Evolutionary conservation across 108 stramenopile genomes (phyloP).

Genomic region (Asterionellopsis glacialis): DNA sequence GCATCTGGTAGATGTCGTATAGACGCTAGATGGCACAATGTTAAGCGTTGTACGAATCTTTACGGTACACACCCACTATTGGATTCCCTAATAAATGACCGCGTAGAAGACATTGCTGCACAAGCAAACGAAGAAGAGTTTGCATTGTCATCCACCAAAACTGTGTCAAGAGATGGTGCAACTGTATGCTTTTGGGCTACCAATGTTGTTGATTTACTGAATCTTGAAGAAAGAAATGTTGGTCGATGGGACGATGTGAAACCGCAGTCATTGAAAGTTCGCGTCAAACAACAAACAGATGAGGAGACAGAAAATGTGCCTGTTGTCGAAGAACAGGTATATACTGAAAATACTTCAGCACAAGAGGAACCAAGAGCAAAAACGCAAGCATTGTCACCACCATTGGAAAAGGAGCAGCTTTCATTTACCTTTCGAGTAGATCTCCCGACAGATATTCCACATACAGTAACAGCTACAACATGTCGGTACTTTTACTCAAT

Average conservation of each 20-base stretch:
- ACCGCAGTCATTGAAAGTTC: constrained; percentile 5
- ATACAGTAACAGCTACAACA: constrained; percentile 32
- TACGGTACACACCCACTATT: constrained; percentile 25
- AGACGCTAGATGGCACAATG: constrained; percentile 53
- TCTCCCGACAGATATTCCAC: constrained; percentile 41
- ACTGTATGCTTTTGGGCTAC: constrained; percentile 58
- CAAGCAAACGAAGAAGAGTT: background rate
- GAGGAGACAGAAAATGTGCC: background rate
- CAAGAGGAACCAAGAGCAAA: constrained; percentile 5
- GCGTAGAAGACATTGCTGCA: background rate
- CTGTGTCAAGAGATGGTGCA: constrained; percentile 4
- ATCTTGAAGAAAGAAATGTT: constrained; percentile 23
- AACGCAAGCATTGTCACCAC: background rate
- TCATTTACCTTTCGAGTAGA: constrained; percentile 52
- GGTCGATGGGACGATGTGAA: constrained; percentile 22
- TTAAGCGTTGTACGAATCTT: constrained; percentile 18
- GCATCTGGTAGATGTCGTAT: constrained; percentile 36
- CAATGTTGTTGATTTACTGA: constrained; percentile 33
- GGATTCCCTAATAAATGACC: background rate
- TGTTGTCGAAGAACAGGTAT: background rate
- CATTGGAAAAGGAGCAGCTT: constrained; percentile 8
- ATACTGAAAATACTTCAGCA: background rate
- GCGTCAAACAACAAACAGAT: background rate
- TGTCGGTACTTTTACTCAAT: constrained; percentile 49
- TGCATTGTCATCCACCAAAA: background rate